Conservation (phyloP, 768 basidiomycete species). For the Gymnopilus dilepis region DNA sequence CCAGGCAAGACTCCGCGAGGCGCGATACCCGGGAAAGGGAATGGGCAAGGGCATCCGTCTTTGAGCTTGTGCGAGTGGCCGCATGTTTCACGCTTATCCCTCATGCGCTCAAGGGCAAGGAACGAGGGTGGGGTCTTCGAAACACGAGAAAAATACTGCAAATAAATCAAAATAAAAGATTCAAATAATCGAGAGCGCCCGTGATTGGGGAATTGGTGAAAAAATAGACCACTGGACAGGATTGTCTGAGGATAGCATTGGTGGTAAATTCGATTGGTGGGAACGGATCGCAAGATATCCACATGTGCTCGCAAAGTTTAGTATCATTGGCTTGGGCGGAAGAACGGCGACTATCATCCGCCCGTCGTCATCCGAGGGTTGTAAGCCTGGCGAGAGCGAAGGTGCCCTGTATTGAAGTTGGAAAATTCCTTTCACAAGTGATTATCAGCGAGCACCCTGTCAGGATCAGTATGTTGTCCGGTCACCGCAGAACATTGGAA, state of each 20-base stretch:
- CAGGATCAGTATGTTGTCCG: not conserved
- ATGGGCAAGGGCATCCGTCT: not conserved
- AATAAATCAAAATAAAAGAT: not conserved
- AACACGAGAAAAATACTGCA: not conserved
- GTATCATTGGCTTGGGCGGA: not conserved
- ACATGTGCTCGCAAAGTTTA: slow-evolving; percentile 3
- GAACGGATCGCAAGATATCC: not conserved
- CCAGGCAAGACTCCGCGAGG: not conserved
- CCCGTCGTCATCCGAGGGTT: slow-evolving; percentile 15
- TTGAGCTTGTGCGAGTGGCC: not conserved
- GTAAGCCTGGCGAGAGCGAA: not conserved
- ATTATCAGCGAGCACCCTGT: not conserved
- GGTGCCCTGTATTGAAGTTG: not conserved
- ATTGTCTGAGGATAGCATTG: too few relatives aligned
- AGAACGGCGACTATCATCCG: not conserved
- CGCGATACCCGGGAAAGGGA: not conserved
- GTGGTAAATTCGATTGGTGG: slow-evolving; percentile 1
- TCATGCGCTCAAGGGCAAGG: not conserved
- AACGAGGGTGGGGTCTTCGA: not conserved
- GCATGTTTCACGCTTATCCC: not conserved
- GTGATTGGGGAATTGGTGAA: slow-evolving; percentile 1
- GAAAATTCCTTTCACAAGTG: not conserved
- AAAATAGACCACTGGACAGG: slow-evolving; percentile 1
- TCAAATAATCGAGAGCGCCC: slow-evolving; percentile 15
- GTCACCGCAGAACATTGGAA: not conserved